These are phyloP conservation scores for Stellera chamaejasme DNA, from an alignment of 345 rosid genomes.

Conservation along the genomic window DNA sequence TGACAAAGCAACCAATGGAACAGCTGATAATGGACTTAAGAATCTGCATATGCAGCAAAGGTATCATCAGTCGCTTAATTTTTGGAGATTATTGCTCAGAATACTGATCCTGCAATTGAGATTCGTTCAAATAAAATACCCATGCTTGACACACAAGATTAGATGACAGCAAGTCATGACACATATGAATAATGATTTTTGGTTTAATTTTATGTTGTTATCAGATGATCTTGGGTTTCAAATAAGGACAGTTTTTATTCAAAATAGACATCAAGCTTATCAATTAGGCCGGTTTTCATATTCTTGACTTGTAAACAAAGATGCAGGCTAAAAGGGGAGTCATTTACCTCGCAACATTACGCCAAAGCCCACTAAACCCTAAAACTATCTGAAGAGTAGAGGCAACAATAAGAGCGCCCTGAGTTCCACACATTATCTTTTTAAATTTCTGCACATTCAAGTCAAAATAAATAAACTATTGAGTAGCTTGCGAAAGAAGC, in stretches of 20 bases:
- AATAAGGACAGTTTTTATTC: too few relatives aligned
- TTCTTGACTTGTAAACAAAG: too few relatives aligned
- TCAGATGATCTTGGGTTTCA: too few relatives aligned
- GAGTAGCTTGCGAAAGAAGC: neutral
- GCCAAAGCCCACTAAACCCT: conserved; percentile 98
- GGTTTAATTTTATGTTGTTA: too few relatives aligned
- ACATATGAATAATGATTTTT: too few relatives aligned
- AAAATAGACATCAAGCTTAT: too few relatives aligned
- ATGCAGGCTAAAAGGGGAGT: too few relatives aligned
- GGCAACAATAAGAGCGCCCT: conserved; percentile 89
- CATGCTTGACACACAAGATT: too few relatives aligned
- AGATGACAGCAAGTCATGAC: too few relatives aligned
- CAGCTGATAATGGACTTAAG: conserved; percentile 84
- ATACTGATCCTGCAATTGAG: neutral
- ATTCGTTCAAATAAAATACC: neutral
- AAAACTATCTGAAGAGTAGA: conserved; percentile 86
- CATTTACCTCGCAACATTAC: conserved; percentile 83
- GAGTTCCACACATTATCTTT: conserved; percentile 85
- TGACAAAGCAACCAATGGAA: conserved; percentile 79
- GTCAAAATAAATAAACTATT: conserved; percentile 3
- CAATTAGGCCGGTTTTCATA: too few relatives aligned
- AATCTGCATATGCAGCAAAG: conserved; percentile 34
- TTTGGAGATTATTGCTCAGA: too few relatives aligned
- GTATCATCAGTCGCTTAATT: neutral
- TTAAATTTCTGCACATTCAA: conserved; percentile 57